These are phyloP conservation scores for Penicillium janthinellum DNA, from an alignment of 2,329 filamentous ascomycete species.

Conservation along the genomic window DNA sequence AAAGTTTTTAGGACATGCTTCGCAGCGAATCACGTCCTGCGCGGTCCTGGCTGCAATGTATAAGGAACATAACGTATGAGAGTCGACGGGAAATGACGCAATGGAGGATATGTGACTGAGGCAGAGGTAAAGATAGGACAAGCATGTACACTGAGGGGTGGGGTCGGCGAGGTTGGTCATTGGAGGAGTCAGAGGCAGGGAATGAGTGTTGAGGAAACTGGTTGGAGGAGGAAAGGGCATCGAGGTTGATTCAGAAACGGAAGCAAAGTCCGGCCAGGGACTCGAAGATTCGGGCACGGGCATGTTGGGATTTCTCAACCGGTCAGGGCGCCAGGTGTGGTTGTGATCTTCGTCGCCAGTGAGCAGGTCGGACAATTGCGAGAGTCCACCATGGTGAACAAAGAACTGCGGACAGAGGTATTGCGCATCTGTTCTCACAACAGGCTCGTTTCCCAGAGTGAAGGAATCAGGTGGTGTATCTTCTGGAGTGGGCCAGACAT, in stretches of 20 bases:
- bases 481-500: slow-evolving; percentile 29
- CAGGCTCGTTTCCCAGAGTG: slow-evolving; percentile 19
- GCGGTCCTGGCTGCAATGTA: slow-evolving; percentile 47
- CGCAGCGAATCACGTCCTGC: slow-evolving; percentile 45
- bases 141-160: slow-evolving; percentile 39
- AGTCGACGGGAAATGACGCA: slow-evolving; percentile 45
- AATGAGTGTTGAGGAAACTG: slow-evolving; percentile 23
- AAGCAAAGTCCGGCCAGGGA: slow-evolving; percentile 47
- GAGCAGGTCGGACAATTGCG: slow-evolving; percentile 20
- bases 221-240: slow-evolving; percentile 29
- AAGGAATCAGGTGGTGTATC: slow-evolving; percentile 21
- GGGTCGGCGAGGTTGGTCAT: slow-evolving; percentile 23
- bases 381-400: slow-evolving; percentile 12
- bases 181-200: slow-evolving; percentile 27
- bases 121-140: slow-evolving; percentile 48
- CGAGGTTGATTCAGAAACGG: slow-evolving; percentile 36
- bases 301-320: slow-evolving; percentile 23
- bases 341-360: slow-evolving; percentile 30
- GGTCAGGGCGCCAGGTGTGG: slow-evolving; percentile 28
- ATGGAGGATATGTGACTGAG: slow-evolving; percentile 47
- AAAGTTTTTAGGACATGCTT: slow-evolving; percentile 45
- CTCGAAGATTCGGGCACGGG: slow-evolving; percentile 34
- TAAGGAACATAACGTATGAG: slow-evolving; percentile 47
- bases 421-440: slow-evolving; percentile 25
- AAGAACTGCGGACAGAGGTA: slow-evolving; percentile 32